Conservation (phyloP, 2,329 filamentous ascomycete species). For the Colletotrichum tofieldiae region DNA sequence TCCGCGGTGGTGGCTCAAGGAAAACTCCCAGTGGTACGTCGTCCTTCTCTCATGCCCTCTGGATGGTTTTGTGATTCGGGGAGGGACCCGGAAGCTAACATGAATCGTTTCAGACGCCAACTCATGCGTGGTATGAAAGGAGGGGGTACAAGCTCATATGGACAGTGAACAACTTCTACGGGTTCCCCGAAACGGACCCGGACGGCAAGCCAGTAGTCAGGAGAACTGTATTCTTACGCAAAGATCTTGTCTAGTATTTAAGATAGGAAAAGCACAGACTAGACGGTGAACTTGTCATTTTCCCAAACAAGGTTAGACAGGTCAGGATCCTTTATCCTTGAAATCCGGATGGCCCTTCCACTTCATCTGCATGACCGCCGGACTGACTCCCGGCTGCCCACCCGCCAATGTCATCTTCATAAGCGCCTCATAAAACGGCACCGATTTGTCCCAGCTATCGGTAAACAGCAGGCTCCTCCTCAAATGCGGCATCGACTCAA, state of each 20-base stretch:
- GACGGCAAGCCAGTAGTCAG: constrained; percentile 16
- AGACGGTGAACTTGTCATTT: no score
- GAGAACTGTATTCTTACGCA: constrained; percentile 30
- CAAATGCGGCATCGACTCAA: no score
- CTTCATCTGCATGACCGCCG: constrained; percentile 46
- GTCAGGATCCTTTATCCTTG: neutral
- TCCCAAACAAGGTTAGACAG: no score
- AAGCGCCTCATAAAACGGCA: constrained; percentile 53
- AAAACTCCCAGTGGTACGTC: constrained; percentile 3
- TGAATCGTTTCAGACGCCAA: constrained; percentile 44
- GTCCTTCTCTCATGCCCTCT: neutral
- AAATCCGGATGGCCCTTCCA: constrained; percentile 41
- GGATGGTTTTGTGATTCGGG: neutral
- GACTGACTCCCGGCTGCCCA: constrained; percentile 14
- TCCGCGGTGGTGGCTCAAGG: neutral
- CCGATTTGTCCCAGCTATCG: constrained; percentile 50
- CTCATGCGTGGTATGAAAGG: constrained; percentile 51
- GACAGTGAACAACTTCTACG: constrained; percentile 43
- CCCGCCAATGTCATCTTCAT: constrained; percentile 51
- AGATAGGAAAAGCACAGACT: neutral
- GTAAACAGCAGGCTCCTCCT: constrained; percentile 71
- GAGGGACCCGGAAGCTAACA: neutral
- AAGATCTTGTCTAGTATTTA: constrained; percentile 6
- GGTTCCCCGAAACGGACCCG: constrained; percentile 14
- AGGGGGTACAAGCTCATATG: constrained; percentile 49